Base-by-base conservation (phyloP, 1,284 basidiomycete species). In the Pyrrhoderma lamaoense region DNA sequence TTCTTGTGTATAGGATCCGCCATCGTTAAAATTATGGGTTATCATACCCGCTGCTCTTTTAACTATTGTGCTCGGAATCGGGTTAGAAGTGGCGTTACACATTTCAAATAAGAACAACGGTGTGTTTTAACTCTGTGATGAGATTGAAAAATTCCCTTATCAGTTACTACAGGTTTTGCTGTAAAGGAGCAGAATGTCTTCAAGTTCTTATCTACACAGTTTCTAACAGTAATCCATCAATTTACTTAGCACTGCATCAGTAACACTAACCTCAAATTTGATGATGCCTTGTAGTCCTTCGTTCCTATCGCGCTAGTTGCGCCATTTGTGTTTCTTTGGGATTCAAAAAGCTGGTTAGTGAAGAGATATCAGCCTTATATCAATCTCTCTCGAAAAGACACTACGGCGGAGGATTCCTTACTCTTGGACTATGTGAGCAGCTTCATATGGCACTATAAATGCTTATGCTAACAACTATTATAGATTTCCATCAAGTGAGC, bases 381-480 rank as follows among this genome's bases (percentile, higher is more conserved):
- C 4, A 63, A 71, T 7, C 64, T 84, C 22, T 69, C 74, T 14
- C 66, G 68, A 57, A 80, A 79, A 2, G 66, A 67, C 53, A 73
- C 74, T 0, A 61, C 65, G 1, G 78, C 80, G 2, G 68, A 78
- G 51, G 73, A 79, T 53, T 75, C 74, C 51, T 62, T 84, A 14
- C 65, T 84, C n/a, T 60, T 82, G 13, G 76, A 84, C 61, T 84
- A 84, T 62, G 79, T 82, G 52, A 44, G 79, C 63, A 19, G 13
- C 25, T 45, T 40, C 25, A 16, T 51, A 18, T 38, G 8, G 19
- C 13, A 13, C 13, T 38, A 36, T 5, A 18, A n/a, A n/a, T 14
- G 9, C 4, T 11, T 35, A 8, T n/a, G n/a, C 42, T 42, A 42
- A 22, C 22, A 16, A n/a, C 42, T n/a, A 37, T 55, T 42, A 38